Evolutionary conservation across 345 rosid species (phyloP), one percentile per base, ranked within the genome.

Genomic region (Anacardium occidentale): DNA sequence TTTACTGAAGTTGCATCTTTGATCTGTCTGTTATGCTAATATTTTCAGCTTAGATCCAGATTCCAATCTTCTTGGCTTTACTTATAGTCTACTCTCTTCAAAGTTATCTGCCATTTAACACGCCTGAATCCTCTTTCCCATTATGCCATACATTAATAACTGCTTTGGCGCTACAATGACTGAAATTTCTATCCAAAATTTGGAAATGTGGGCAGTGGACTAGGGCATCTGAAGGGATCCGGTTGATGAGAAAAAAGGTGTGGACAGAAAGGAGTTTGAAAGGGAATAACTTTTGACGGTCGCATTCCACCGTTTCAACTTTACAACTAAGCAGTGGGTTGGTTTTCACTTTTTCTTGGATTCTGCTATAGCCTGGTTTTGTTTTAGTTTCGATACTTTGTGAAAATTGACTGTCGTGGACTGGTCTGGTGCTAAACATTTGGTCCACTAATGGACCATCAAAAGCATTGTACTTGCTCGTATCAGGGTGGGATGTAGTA

Each of bases 251-350:
- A 10, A 56, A 54, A 58, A 56, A 26, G 18, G 61, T 10, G 17
- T 29, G 26, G 73, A 24, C 55, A 44, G 21, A 18, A 57, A 48
- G 26, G 50, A 34, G 24, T 37, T 26, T 44, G 1, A 64, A 44
- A 47, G 7, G 34, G 8, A 1, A 0, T 3, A n/a, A n/a, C 66
- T 76, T 64, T 76, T 48, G 71, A 64, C 61, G 62, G 8, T 48
- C 57, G 67, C 42, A 20, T 47, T 8, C 54, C 74, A 62, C 64
- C 8, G 12, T 10, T 42, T 42, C 2, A 64, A 34, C 79, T 70
- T 75, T 69, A 69, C 78, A 75, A 47, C 74, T 58, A 63, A 69
- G 74, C 42, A 20, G 64, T 18, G 9, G 24, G 56, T 1, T 74
- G 57, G 13, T 22, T 5, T 29, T 24, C 18, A 7, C 7, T 29